phyloP scores from a whole-genome alignment of 202 grass and related monocot genomes.

The Dendrocalamus latiflorus region DNA sequence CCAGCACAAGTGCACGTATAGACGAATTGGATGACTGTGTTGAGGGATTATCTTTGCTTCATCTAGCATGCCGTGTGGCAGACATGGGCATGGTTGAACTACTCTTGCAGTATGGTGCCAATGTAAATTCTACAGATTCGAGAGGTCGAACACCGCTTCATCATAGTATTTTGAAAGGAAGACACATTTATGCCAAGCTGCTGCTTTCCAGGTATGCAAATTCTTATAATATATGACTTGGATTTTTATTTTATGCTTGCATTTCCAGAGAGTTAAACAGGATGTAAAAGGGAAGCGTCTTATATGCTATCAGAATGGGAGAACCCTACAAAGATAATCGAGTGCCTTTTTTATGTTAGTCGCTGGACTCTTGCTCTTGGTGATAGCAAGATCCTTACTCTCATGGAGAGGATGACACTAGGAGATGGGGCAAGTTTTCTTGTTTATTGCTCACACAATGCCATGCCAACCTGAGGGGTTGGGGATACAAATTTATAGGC shows the following conservation, averaged over 20 bases:
- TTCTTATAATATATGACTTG: neutral
- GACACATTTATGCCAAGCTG: conserved; percentile 49
- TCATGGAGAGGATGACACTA: no score
- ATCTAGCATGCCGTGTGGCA: conserved; percentile 71
- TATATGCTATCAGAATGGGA: neutral
- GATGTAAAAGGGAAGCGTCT: neutral
- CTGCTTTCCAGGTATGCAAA: conserved; percentile 69
- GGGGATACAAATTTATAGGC: no score
- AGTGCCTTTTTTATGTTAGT: neutral
- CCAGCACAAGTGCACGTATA: conserved; percentile 47
- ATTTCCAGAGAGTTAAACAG: neutral
- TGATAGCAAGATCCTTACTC: no score
- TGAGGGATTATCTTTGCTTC: conserved; percentile 80
- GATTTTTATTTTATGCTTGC: neutral
- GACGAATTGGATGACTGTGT: conserved; percentile 39
- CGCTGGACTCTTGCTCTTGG: no score
- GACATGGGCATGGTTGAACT: conserved; percentile 97
- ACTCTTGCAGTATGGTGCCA: conserved; percentile 88
- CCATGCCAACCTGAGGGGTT: no score
- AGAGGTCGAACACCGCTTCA: conserved; percentile 80
- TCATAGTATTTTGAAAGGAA: conserved; percentile 81
- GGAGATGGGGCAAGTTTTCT: no score
- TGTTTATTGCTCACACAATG: no score
- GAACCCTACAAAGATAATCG: neutral
- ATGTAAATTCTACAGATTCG: conserved; percentile 61